Percentiles rank a stretch among this genome's conserved stretches.
Evolutionary conservation across 192 early-diverging fungal species (phyloP).

Genomic region (Coemansia sp.): DNA sequence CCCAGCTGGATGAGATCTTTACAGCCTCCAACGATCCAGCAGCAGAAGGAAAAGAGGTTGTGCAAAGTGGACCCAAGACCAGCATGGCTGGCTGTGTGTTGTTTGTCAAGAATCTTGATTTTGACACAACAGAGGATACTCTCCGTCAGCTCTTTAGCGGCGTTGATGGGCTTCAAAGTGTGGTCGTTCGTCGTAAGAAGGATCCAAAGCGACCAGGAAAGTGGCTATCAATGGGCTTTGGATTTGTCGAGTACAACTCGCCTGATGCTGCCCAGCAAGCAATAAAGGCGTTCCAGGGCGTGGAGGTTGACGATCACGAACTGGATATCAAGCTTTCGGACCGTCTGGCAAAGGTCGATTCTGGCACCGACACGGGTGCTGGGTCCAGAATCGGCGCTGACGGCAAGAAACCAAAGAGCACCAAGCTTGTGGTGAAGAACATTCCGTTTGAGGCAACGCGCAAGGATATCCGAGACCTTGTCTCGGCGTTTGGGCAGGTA

Average conservation of each 20-base stretch:
- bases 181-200: slow-evolving; percentile 81
- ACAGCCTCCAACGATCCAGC: slow-evolving; percentile 56
- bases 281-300: slow-evolving; percentile 85
- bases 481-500: slow-evolving; percentile 90
- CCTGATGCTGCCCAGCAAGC: slow-evolving; percentile 82
- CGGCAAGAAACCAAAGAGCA: slow-evolving; percentile 67
- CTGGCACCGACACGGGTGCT: slow-evolving; percentile 2
- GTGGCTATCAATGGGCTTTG: slow-evolving; percentile 93
- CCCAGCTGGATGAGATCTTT: slow-evolving; percentile 31
- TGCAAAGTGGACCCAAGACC: slow-evolving; percentile 50
- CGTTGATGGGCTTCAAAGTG: slow-evolving; percentile 78
- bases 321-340: slow-evolving; percentile 92
- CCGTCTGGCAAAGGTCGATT: slow-evolving; percentile 51
- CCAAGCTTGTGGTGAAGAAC: slow-evolving; percentile 91
- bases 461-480: slow-evolving; percentile 88
- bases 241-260: slow-evolving; percentile 89
- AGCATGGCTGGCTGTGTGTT: slow-evolving; percentile 68
- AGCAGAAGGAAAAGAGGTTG: slow-evolving; percentile 23
- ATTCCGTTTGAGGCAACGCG: slow-evolving; percentile 96
- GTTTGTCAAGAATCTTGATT: slow-evolving; percentile 97
- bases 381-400: slow-evolving; percentile 30
- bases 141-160: slow-evolving; percentile 72
- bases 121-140: slow-evolving; percentile 81
- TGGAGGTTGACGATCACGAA: slow-evolving; percentile 83
- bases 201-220: slow-evolving; percentile 81